Base-by-base conservation (phyloP, 2,329 filamentous ascomycete species). In the Cordyceps fumosorosea region DNA sequence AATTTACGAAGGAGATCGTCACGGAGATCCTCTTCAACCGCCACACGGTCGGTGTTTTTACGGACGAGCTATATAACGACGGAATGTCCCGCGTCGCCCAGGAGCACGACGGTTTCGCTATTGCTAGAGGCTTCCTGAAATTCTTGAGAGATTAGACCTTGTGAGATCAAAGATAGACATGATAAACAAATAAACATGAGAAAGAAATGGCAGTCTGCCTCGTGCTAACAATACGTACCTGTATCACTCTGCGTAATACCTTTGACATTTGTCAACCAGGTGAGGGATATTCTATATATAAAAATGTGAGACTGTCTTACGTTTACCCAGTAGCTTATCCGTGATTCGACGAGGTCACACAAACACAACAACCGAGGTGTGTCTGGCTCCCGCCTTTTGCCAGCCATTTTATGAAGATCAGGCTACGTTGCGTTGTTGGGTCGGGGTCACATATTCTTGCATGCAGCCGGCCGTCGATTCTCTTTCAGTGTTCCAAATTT, bases 41-140 rank as follows among this genome's bases (percentile, higher is more conserved):
- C 62, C 84, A 89, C 69, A 77, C 80, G 32, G 78, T 77, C 54
- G 90, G 90, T 1, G 79, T 95, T 24, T 89, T 96, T 66, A 76
- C 81, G 60, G 85, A 93, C 62, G 84, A 84, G 20, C 74, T 88
- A 64, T 93, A 84, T 67, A 75, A 84, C 62, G 88, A 90, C 67
- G 90, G 84, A 29, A 83, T 93, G 71, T 76, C 75, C 8, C 83
- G 90, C 64, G 88, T 88, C 2, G 77, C 77, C 10, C 80, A 85
- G 40, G 78, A 84, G 60, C 91, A 97, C 66, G 92, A 97, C 72
- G 93, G 93, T 1, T 79, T 95, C n/a, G 76, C 80, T 3, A 86
- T 96, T 60, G 88, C 86, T 0, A 80, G 82, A 65, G 87, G 85
- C 0, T 96, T 97, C 72, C 72, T 97, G 69, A 84, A 81, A 51